Evolutionary conservation across 2,329 filamentous ascomycete species (phyloP), one percentile per base, ranked within the genome.

Genomic region (Fusarium piperis): DNA sequence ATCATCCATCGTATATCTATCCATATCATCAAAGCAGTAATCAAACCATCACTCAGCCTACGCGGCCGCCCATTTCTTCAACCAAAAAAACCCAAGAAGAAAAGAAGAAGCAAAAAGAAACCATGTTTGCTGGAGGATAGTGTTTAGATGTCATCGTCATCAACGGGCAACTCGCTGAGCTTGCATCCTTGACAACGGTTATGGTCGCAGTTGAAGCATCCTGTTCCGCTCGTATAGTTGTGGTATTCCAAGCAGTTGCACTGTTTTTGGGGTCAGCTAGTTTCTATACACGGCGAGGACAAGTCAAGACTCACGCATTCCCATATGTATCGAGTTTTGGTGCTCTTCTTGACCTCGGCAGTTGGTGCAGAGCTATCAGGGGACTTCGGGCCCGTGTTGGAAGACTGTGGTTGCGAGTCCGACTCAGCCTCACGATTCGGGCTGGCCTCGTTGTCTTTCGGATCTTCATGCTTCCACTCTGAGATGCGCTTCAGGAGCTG

Each of bases 381-480:
- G 20, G 68, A 61, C 23, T 59, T 67, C 16, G 61, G 46, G 16
- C 59, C 64, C 8, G 59, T 56, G 28, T 35, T 58, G 13, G 62
- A 65, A 28, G 53, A 65, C 12, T 53, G 38, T 23, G 52, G 36
- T 20, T 58, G 65, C 20, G 62, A 60, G 33, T 41, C 44, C 23
- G 56, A 46, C 33, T 39, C 52, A 20, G 26, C 18, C 8, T 44
- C 52, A 12, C 20, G 48, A 20, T n/a, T 28, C 18, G 38, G 41
- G 16, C n/a, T 58, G 20, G 46, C 26, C 9, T 35, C 39, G 15
- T 51, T 36, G 12, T 68, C 64, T 16, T 56, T 44, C 16, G 63
- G 55, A 26, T 73, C 70, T 12, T 84, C 82, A 13, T 81, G 76
- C 64, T 80, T 79, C 92, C 92, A 93, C 11, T 91, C 84, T 16